phyloP scores from a whole-genome alignment of 164 flowering plant species.

The Tetrastigma voinierianum region DNA sequence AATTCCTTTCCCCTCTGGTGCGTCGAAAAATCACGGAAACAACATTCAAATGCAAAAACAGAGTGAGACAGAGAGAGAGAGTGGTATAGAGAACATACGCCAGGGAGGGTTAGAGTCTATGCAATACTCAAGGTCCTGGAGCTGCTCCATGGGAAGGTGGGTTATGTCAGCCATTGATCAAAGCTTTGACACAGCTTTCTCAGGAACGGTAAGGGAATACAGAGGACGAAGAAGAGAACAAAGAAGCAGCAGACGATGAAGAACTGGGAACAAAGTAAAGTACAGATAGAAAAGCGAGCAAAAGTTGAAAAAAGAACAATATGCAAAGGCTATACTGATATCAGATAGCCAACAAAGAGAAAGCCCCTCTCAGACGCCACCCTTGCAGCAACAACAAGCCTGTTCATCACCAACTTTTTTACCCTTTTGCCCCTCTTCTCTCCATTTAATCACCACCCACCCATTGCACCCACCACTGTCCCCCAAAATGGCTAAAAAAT shows the following conservation, averaged over 20 bases:
- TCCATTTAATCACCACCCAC: background rate
- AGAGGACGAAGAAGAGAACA: background rate
- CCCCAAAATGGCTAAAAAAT: too few species aligned
- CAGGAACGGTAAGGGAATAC: background rate
- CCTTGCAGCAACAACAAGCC: too few species aligned
- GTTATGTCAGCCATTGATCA: constrained; percentile 68
- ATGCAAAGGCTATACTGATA: too few species aligned
- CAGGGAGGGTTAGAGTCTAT: constrained; percentile 96
- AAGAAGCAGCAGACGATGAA: constrained; percentile 16
- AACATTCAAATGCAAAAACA: too few species aligned
- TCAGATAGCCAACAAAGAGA: too few species aligned
- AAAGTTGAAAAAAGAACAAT: constrained; percentile 4
- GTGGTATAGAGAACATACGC: constrained; percentile 38
- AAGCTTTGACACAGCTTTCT: constrained; percentile 17
- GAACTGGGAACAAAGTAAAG: constrained; percentile 36
- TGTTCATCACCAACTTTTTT: background rate
- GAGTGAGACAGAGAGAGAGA: constrained; percentile 11
- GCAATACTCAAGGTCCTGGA: constrained; percentile 91
- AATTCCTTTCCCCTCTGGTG: too few species aligned
- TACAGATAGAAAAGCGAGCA: constrained; percentile 4
- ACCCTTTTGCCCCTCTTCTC: background rate
- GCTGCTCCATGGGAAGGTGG: constrained; percentile 92
- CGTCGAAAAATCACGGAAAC: too few species aligned
- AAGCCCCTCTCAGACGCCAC: too few species aligned
- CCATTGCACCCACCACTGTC: too few species aligned